Conservation (phyloP, 1,284 basidiomycete genomes). For the Leccinum pachyderme region DNA sequence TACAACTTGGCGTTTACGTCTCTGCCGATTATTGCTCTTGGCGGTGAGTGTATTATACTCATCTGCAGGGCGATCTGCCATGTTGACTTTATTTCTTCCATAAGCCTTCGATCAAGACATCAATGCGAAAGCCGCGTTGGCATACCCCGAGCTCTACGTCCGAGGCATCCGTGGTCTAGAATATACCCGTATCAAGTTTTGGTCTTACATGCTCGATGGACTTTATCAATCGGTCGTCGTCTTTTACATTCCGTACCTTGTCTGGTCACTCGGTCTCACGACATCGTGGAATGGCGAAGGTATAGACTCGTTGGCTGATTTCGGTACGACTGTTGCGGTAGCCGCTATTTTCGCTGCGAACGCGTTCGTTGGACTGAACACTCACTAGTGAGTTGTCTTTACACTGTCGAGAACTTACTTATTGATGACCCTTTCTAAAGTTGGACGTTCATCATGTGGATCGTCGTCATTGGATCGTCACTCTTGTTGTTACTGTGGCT, state of each 20-base stretch:
- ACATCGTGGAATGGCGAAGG: slow-evolving; percentile 72
- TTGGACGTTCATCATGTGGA: slow-evolving; percentile 87
- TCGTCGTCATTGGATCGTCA: slow-evolving; percentile 77
- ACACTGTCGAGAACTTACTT: slow-evolving; percentile 2
- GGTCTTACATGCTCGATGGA: slow-evolving; percentile 93
- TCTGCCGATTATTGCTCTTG: slow-evolving; percentile 44
- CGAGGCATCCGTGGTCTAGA: slow-evolving; percentile 91
- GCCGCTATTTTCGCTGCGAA: slow-evolving; percentile 88
- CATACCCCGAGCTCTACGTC: slow-evolving; percentile 92
- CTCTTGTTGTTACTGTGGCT: slow-evolving; percentile 84
- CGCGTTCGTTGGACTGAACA: slow-evolving; percentile 85
- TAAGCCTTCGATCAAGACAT: slow-evolving; percentile 96
- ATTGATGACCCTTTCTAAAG: slow-evolving; percentile 38
- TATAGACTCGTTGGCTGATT: slow-evolving; percentile 80
- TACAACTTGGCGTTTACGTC: slow-evolving; percentile 93
- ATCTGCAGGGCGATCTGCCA: background rate
- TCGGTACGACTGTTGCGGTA: slow-evolving; percentile 90
- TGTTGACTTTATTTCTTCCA: background rate
- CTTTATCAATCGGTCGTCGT: slow-evolving; percentile 90
- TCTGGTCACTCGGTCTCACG: slow-evolving; percentile 65
- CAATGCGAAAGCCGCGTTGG: slow-evolving; percentile 85
- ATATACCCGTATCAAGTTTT: slow-evolving; percentile 91
- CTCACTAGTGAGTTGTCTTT: slow-evolving; percentile 68
- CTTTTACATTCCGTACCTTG: slow-evolving; percentile 87
- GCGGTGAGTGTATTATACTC: slow-evolving; percentile 51